Evolutionary conservation across 495 filamentous ascomycete genomes (phyloP).

Genomic region (Penicillium flavigenum): DNA sequence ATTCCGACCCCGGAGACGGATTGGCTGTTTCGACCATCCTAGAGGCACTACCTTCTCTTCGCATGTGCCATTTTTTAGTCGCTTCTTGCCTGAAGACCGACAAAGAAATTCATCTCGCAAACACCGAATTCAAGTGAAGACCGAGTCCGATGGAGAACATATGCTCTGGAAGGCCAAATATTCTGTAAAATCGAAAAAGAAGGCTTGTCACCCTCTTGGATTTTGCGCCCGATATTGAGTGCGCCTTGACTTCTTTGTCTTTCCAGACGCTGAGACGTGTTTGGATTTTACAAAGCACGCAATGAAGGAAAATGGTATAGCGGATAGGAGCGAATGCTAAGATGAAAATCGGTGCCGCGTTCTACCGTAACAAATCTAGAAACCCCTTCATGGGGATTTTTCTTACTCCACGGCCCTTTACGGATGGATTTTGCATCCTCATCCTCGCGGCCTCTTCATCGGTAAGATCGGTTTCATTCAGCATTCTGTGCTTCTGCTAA

Average conservation of each 20-base stretch:
- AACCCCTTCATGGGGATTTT: not conserved
- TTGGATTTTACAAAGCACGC: not conserved
- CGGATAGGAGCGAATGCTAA: not conserved
- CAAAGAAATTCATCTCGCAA: not conserved
- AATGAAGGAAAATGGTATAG: not conserved
- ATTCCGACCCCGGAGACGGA: conserved; percentile 50
- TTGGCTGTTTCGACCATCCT: conserved; percentile 45
- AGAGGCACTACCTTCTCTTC: not conserved
- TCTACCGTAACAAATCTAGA: not conserved
- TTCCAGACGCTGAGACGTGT: not conserved
- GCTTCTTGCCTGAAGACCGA: not conserved
- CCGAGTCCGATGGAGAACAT: too few species aligned
- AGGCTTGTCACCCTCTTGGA: not conserved
- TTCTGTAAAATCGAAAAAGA: not conserved
- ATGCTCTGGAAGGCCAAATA: not conserved
- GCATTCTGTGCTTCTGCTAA: not conserved
- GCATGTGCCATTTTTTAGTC: not conserved
- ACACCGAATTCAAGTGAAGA: too few species aligned
- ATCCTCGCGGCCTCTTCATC: not conserved
- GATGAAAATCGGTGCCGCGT: not conserved
- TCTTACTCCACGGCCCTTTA: not conserved
- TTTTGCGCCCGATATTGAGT: not conserved
- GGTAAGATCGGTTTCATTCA: not conserved
- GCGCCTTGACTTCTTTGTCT: not conserved
- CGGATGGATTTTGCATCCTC: not conserved